Evolutionary conservation across 805 yeast species (phyloP), one percentile per base, ranked within the genome.

Genomic region (Lipomyces starkeyi): DNA sequence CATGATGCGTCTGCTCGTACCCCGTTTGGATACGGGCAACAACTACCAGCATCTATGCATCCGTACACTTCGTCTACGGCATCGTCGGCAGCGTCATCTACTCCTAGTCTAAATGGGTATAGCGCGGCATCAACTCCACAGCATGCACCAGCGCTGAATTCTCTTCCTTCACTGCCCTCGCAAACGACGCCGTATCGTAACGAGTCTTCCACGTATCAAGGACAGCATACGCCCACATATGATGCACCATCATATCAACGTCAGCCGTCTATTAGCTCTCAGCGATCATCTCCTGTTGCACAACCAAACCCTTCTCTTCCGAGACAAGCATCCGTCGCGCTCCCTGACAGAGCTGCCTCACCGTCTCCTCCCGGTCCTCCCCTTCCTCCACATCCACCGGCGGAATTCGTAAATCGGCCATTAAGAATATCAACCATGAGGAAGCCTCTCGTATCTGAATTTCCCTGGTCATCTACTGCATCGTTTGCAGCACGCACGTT

Each of bases 381-480:
- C 7, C 32, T 68, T 17, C 71, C 71, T 7, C 71, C 71, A n/a
- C 59, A 54, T 17, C 71, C 71, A 3, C 71, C 71, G 3, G 59
- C 25, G 35, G 69, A 68, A n/a, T 56, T 66, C 7, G 34, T 57
- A 11, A 40, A 52, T 35, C 57, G 64, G 17, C 70, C 71, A 17
- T 29, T 68, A 17, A 25, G 69, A 1, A 62, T 68, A 22, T 25
- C 65, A 4, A 62, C 61, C 3, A 29, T 66, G 57, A 62, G 70
- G 1, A 68, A 63, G 35, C 71, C 71, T 2, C 54, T 58, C 6
- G 58, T 66, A 58, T 62, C 67, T 17, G 71, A 68, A 47, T 68
- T 66, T 40, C 71, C 71, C 2, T 64, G 68, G 71, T 64, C 68
- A 3, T 57, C 68, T n/a, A 56, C 67, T 3, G 68, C 67, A 2